phyloP scores from a whole-genome alignment of 257 asterid genomes.

The Primulina tabacum region DNA sequence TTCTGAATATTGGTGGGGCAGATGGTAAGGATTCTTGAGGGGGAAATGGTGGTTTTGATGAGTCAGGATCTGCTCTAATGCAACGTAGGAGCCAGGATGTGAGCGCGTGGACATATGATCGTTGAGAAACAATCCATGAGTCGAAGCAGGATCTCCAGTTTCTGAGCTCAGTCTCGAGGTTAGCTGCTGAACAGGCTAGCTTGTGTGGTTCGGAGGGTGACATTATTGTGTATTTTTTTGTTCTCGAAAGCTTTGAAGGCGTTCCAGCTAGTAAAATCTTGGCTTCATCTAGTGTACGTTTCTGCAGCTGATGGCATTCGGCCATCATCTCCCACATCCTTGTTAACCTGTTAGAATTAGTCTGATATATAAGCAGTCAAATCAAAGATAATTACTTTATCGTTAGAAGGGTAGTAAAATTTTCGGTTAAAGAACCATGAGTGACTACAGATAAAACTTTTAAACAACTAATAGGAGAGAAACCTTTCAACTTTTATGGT shows the following conservation, averaged over 20 bases:
- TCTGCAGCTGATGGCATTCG: slow-evolving; percentile 83
- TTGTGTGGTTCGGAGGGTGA: slow-evolving; percentile 83
- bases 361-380: background rate
- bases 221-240: slow-evolving; percentile 64
- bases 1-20: slow-evolving; percentile 59
- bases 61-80: slow-evolving; percentile 44
- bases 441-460: background rate
- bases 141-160: slow-evolving; percentile 80
- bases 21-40: slow-evolving; percentile 48
- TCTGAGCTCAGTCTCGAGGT: slow-evolving; percentile 81
- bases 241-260: slow-evolving; percentile 48
- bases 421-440: background rate
- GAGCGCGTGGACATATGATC: slow-evolving; percentile 68
- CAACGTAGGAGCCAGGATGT: slow-evolving; percentile 82
- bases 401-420: background rate
- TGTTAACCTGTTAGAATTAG: slow-evolving; percentile 51
- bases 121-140: slow-evolving; percentile 80
- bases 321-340: slow-evolving; percentile 97
- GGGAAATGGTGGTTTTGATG: slow-evolving; percentile 58
- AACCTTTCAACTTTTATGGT: too few species aligned
- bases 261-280: slow-evolving; percentile 77
- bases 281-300: slow-evolving; percentile 86
- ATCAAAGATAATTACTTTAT: background rate
- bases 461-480: too few species aligned
- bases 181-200: slow-evolving; percentile 79